phyloP scores from a whole-genome alignment of 1,139 yeast genomes.

The Lodderomyces orthopsilosis region DNA sequence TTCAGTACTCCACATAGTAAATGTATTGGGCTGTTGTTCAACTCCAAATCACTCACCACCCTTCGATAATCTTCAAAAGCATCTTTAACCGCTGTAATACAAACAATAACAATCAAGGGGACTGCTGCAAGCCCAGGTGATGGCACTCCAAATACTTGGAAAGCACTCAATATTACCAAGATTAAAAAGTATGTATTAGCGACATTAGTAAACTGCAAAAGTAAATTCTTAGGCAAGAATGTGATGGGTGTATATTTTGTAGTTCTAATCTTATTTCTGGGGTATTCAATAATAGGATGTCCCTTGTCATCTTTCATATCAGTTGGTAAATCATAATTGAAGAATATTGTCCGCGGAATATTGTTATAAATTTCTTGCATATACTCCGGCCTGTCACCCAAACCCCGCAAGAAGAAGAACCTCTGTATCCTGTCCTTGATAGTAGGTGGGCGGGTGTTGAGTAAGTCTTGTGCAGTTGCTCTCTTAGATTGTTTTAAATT shows the following conservation, averaged over 20 bases:
- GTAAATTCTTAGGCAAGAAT: conserved; percentile 81
- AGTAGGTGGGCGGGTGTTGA: conserved; percentile 31
- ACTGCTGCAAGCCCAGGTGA: conserved; percentile 89
- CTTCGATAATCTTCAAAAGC: conserved; percentile 93
- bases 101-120: conserved; percentile 89
- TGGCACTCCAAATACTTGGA: conserved; percentile 87
- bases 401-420: conserved; percentile 30
- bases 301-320: conserved; percentile 43
- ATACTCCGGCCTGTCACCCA: conserved; percentile 34
- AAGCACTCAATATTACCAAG: conserved; percentile 79
- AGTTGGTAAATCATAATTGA: conserved; percentile 36
- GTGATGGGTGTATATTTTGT: conserved; percentile 91
- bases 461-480: conserved; percentile 21
- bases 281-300: conserved; percentile 54
- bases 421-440: conserved; percentile 27
- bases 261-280: conserved; percentile 91
- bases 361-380: conserved; percentile 34
- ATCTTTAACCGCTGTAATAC: conserved; percentile 86
- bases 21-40: conserved; percentile 85
- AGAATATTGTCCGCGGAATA: conserved; percentile 38
- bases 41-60: conserved; percentile 73
- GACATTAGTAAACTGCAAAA: conserved; percentile 78
- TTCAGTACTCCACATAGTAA: conserved; percentile 68
- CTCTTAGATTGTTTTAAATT: conserved; percentile 2
- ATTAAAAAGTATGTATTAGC: conserved; percentile 87